Base-by-base conservation (phyloP, 2,329 filamentous ascomycete genomes). In the Cytospora piceicola region DNA sequence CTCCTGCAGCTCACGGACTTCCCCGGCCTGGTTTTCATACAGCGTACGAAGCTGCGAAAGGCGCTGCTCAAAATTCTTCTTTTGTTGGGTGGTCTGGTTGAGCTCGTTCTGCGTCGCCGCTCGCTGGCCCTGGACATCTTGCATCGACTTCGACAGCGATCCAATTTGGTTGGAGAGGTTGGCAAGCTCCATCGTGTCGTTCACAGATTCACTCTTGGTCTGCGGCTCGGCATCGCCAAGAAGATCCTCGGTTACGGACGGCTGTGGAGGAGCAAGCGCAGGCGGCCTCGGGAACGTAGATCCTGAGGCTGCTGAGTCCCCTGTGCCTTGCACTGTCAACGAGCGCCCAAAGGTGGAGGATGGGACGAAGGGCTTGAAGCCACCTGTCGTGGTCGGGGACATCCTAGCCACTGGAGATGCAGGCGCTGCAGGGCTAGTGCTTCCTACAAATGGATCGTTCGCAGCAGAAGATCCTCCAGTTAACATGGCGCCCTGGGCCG, bases 121-220 rank as follows among this genome's bases (percentile, higher is more conserved):
- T 69, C 93, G 90, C 78, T 97, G 94, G 39, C 84, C 87, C 75
- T 96, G 93, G 1, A 97, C 90, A 71, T 94, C 93, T 75, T 97
- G 93, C 88, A 96, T 97, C 79, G 99, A 93, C 74, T 90, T 96
- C 0, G 94, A 91, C 63, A 99, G 80, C 2, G 91, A 94, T 36
- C 93, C 90, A 69, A 99, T 93, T 77, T 98, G 95, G 76, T 96
- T 98, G 0, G 94, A 97, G 71, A 99, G 83, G 75, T 99, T 98
- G 60, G 94, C 95, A 65, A 99, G 84, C 76, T 99, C 95, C 0
- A 91, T 90, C 2, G 94, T 95, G 74, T 99, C 95, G 69, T 89
- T 90, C 0, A 91, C 95, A 30, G 98, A 82, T 75, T 91, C 96
- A 77, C 91, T 95, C 78, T 90, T 94, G 63, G 94, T 51, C 73